phyloP scores from a whole-genome alignment of 805 yeast species.

The Candida verbasci region DNA sequence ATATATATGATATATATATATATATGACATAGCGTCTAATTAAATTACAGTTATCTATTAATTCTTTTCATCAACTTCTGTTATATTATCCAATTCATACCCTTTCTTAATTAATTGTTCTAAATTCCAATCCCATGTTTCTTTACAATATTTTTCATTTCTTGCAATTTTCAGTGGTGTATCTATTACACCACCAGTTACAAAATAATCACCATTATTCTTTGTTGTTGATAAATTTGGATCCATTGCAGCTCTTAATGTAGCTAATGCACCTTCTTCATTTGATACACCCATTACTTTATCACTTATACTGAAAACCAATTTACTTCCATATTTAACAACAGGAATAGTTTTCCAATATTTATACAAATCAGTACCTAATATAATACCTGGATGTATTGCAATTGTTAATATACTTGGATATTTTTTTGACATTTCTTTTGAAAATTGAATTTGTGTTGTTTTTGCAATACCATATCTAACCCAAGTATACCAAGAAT shows the following conservation, averaged over 20 bases:
- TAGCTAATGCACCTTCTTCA: constrained; percentile 32
- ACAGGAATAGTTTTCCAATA: constrained; percentile 22
- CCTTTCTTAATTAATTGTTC: constrained; percentile 17
- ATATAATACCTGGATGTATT: constrained; percentile 37
- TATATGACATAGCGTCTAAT: too few species aligned
- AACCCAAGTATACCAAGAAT: constrained; percentile 22
- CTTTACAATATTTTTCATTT: constrained; percentile 16
- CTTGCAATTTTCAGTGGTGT: constrained; percentile 21
- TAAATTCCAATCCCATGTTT: constrained; percentile 27
- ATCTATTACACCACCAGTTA: constrained; percentile 27
- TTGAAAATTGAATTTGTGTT: constrained; percentile 28
- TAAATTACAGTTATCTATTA: too few species aligned
- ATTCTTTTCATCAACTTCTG: too few species aligned
- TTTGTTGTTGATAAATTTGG: constrained; percentile 14
- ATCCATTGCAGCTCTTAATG: constrained; percentile 33
- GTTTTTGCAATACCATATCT: constrained; percentile 34
- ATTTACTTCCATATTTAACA: constrained; percentile 17
- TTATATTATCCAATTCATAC: too few species aligned
- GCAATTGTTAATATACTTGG: constrained; percentile 31
- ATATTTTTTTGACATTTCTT: constrained; percentile 19
- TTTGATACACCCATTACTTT: constrained; percentile 21
- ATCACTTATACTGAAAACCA: constrained; percentile 12
- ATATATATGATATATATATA: too few species aligned
- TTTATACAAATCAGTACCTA: constrained; percentile 29
- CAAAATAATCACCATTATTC: constrained; percentile 27